Conservation (phyloP, 192 early-diverging fungal genomes). For the Fimicolochytrium jonesii region DNA sequence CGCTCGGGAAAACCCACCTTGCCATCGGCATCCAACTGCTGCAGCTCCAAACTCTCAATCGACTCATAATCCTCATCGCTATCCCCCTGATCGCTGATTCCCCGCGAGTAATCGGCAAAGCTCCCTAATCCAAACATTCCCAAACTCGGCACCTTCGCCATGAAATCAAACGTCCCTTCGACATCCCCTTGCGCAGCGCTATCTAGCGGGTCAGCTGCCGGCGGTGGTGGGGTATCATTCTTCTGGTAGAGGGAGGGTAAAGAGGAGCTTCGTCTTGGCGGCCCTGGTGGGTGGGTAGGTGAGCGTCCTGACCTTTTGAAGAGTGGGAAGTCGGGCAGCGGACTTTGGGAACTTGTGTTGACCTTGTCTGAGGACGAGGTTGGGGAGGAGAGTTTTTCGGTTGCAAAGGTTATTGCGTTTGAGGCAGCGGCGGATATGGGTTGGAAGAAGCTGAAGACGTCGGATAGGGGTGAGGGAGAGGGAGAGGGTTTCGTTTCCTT, state of each 20-base stretch:
- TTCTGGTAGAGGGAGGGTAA: not conserved
- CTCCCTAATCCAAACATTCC: constrained; percentile 12
- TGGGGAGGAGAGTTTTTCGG: too few relatives aligned
- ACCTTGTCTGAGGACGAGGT: too few relatives aligned
- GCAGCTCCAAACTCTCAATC: not conserved
- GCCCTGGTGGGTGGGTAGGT: too few relatives aligned
- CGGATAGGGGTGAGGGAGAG: too few relatives aligned
- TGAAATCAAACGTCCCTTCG: constrained; percentile 13
- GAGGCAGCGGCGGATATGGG: too few relatives aligned
- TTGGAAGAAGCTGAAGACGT: too few relatives aligned
- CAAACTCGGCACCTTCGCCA: constrained; percentile 4
- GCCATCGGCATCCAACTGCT: not conserved
- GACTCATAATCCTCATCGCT: not conserved
- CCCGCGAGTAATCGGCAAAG: not conserved
- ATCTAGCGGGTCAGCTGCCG: not conserved
- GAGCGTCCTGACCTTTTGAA: too few relatives aligned
- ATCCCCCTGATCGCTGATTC: not conserved
- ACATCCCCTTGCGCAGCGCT: not conserved
- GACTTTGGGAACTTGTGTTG: too few relatives aligned
- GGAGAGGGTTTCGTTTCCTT: too few relatives aligned
- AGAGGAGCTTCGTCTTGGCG: not conserved
- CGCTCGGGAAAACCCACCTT: not conserved
- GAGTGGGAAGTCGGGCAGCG: too few relatives aligned
- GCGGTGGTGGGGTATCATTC: not conserved
- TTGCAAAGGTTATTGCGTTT: too few relatives aligned